Evolutionary conservation across 805 yeast genomes (phyloP), one percentile per base, ranked within the genome.

Genomic region (Lachancea mirantina): DNA sequence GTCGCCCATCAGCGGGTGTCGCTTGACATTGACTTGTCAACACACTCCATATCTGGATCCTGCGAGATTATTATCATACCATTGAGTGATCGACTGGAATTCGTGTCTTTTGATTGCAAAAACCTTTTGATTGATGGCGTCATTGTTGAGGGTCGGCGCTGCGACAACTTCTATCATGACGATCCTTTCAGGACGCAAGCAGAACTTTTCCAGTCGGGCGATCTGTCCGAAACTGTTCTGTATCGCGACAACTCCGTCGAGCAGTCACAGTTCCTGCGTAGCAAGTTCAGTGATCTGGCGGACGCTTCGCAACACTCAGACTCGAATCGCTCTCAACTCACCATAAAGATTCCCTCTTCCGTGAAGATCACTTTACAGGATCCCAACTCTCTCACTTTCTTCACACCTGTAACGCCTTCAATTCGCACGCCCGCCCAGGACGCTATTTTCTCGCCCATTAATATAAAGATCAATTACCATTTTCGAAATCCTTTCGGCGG

Each of bases 21-120:
- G 16, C 59, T 89, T 13, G 95, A 88, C 52, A 74, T 89, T 4
- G 94, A 87, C 53, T 62, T 88, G 26, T 69, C 76, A n/a, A 63
- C 67, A 11, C 68, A 72, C 40, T 48, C 61, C 14, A 61, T 87
- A 5, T 51, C 49, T 0, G 98, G 97, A 10, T 68, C 72, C 43
- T 85, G 96, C 0, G 96, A 88, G 50, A 61, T 92, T 19, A 80
- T 92, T 2, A 65, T 88, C 2, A 67, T 83, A 11, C 96, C 98
- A 0, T 74, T 10, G 73, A 76, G 32, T 62, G 76, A 14, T 48
- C 41, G 64, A 1, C 61, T 89, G 27, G 73, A 71, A 36, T 61
- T 63, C 8, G 63, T 92, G 16, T 72, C 73, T 32, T 62, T 92
- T 32, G 97, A 92, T 54, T 84, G 94, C 38, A 72, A 95, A 33